Base-by-base conservation (phyloP, 2,329 filamentous ascomycete species). In the Capronia epimyces region DNA sequence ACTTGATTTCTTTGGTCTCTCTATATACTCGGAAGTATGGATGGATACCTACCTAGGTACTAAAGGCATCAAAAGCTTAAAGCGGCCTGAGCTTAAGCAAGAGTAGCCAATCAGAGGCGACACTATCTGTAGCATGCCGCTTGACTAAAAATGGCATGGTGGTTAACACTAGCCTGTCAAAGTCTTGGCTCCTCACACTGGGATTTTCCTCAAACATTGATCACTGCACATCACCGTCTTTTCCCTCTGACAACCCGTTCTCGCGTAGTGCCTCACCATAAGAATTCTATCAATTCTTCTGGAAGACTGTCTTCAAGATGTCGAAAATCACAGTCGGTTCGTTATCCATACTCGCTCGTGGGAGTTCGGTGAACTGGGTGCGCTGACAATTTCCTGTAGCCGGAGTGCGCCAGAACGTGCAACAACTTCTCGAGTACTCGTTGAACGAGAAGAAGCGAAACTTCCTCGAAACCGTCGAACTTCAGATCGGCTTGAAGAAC, bases 401-500 rank as follows among this genome's bases (percentile, higher is more conserved):
- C 82, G 88, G 89, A 87, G 89, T 95, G 82, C 89, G 90, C 82
- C 80, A 82, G 74, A 91, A 97, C 80, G 88, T 97, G 74, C 79
- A 85, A 75, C 82, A 93, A 74, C 82, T 98, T 69, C 86, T 98
- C 69, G 85, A 95, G 70, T 97, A 97, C 86, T 95, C 87, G 71
- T 80, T 80, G 68, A 83, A 95, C 75, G 88, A 87, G 75, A 95
- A 95, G 86, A 95, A 95, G 87, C 81, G 89, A 67, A 95, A 95
- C 83, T 96, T 95, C 80, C 81, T 94, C 73, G 89, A 93, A 81
- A 91, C 87, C 71, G 88, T 95, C 63, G 73, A 75, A 66, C 70
- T 87, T 65, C 82, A 89, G 75, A 93, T 94, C 80, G 88, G 88
- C 74, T 84, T 95, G 73, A 94, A 95, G 87, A 95, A 95, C 86